Evolutionary conservation across 78 protist genomes (phyloP).

Genomic region (Chrysochromulina tobinii): DNA sequence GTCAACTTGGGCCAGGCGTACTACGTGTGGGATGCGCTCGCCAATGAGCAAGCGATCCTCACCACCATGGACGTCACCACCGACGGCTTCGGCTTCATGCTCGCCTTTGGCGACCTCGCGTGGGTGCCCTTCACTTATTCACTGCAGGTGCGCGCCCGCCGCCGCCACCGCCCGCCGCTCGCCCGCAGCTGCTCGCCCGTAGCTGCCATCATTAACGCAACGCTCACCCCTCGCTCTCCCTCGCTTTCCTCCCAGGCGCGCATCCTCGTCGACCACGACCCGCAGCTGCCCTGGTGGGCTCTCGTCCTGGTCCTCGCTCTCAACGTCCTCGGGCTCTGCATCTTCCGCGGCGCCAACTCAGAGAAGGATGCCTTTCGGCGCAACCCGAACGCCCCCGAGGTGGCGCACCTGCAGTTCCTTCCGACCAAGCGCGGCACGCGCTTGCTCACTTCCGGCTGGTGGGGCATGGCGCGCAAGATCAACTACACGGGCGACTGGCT

Average conservation of each 20-base stretch:
- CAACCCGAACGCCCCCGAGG: slow-evolving; percentile 61
- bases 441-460: slow-evolving; percentile 84
- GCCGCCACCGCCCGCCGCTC: background rate
- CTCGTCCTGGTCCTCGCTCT: slow-evolving; percentile 17
- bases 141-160: background rate
- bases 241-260: slow-evolving; percentile 32
- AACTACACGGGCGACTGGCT: slow-evolving; percentile 91
- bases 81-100: slow-evolving; percentile 91
- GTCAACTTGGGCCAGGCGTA: slow-evolving; percentile 57
- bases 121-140: slow-evolving; percentile 65
- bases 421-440: slow-evolving; percentile 57
- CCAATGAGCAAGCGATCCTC: slow-evolving; percentile 70
- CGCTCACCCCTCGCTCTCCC: too few species aligned
- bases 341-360: slow-evolving; percentile 82
- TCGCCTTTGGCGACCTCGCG: slow-evolving; percentile 79
- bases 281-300: slow-evolving; percentile 8
- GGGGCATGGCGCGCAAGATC: slow-evolving; percentile 92
- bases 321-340: slow-evolving; percentile 59
- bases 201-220: too few species aligned
- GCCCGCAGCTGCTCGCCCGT: too few species aligned
- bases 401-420: background rate
- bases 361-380: slow-evolving; percentile 86
- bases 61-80: slow-evolving; percentile 85
- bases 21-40: slow-evolving; percentile 76
- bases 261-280: slow-evolving; percentile 48